phyloP scores from a whole-genome alignment of 148 eudicot species.

The Camellia lanceoleosa region DNA sequence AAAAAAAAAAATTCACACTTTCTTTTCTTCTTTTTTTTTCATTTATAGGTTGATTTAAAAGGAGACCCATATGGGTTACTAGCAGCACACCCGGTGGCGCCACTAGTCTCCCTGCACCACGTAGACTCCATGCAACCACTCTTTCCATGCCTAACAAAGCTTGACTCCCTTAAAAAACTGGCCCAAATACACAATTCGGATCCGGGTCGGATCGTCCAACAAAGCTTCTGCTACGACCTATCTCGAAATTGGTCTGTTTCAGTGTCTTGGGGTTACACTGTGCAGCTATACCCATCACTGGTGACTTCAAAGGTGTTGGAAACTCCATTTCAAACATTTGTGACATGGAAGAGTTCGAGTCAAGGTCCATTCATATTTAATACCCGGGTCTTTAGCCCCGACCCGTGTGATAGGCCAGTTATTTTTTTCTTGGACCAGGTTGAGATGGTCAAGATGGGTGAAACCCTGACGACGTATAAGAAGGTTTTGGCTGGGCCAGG shows the following conservation, averaged over 20 bases:
- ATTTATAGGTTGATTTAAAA: constrained; percentile 34
- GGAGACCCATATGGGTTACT: constrained; percentile 40
- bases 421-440: constrained; percentile 32
- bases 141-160: constrained; percentile 27
- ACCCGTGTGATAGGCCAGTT: constrained; percentile 41
- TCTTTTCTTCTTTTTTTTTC: too few species aligned
- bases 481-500: neutral
- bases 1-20: too few species aligned
- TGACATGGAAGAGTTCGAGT: constrained; percentile 35
- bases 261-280: constrained; percentile 43
- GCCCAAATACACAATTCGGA: constrained; percentile 24
- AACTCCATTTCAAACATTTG: constrained; percentile 38
- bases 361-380: constrained; percentile 34
- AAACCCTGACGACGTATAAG: constrained; percentile 26
- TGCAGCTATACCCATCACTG: constrained; percentile 36
- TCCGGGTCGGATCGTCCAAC: constrained; percentile 38
- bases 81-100: constrained; percentile 50
- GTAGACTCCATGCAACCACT: constrained; percentile 35
- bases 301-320: constrained; percentile 26
- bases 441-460: constrained; percentile 5
- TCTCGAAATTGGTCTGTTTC: constrained; percentile 36
- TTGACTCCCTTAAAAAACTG: constrained; percentile 30
- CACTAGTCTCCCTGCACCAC: constrained; percentile 50
- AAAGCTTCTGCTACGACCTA: constrained; percentile 34
- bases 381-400: constrained; percentile 30